Conservation (phyloP, 2,329 filamentous ascomycete genomes). For the Endoconidiophora laricicola region DNA sequence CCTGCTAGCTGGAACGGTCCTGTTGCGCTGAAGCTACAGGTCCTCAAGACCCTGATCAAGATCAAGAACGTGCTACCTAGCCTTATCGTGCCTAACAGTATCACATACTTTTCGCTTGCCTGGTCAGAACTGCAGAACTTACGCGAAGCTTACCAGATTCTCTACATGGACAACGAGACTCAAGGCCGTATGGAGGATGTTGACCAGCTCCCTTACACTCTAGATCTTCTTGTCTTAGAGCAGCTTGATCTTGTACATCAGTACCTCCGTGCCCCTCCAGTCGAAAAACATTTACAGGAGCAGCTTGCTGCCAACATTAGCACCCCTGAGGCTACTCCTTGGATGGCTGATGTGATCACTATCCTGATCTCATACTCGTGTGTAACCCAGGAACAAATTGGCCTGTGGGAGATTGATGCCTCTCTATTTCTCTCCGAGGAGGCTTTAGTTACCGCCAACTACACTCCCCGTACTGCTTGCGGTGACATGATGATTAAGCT, state of each 20-base stretch:
- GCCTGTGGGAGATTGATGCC: conserved; percentile 89
- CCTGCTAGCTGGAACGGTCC: conserved; percentile 62
- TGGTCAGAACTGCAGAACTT: conserved; percentile 75
- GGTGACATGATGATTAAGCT: conserved; percentile 86
- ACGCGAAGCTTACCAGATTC: conserved; percentile 55
- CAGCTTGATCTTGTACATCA: conserved; percentile 91
- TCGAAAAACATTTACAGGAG: conserved; percentile 73
- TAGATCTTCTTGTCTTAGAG: conserved; percentile 86
- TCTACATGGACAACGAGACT: conserved; percentile 73
- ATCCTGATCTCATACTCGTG: conserved; percentile 73
- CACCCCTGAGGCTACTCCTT: conserved; percentile 48
- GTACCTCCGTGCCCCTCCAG: conserved; percentile 71
- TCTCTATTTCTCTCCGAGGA: conserved; percentile 93
- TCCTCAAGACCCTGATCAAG: conserved; percentile 86
- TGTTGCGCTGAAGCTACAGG: conserved; percentile 78
- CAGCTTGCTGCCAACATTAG: conserved; percentile 46
- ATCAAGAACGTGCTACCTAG: conserved; percentile 71
- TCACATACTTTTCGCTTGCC: conserved; percentile 65
- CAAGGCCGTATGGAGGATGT: conserved; percentile 81
- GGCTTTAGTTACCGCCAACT: conserved; percentile 86
- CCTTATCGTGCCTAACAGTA: conserved; percentile 67
- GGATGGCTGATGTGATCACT: conserved; percentile 79
- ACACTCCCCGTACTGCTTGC: conserved; percentile 82
- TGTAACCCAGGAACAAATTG: conserved; percentile 84
- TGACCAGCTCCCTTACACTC: conserved; percentile 80